phyloP scores from a whole-genome alignment of 306 rosid species.

The Crotalaria pallida region DNA sequence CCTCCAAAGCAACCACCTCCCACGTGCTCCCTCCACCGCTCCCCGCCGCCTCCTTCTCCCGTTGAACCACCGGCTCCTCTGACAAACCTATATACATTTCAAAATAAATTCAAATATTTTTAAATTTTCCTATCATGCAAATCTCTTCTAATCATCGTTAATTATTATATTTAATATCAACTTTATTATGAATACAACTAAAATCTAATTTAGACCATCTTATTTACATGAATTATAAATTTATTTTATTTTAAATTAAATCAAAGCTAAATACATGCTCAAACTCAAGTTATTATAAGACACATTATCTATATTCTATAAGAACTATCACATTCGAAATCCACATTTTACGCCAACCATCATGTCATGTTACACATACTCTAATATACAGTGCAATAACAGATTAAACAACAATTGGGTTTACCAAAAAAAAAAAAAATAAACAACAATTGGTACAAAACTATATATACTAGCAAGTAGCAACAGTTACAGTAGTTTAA shows the following conservation, averaged over 20 bases:
- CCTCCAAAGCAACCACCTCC: slow-evolving; percentile 36
- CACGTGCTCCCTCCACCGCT: slow-evolving; percentile 69
- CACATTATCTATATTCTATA: no score
- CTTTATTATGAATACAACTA: no score
- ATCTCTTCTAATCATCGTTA: neutral
- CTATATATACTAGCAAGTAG: neutral
- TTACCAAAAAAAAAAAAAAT: no score
- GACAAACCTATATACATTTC: slow-evolving; percentile 59
- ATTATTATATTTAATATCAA: neutral
- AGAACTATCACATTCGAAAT: no score
- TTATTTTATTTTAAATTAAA: no score
- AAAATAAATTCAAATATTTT: no score
- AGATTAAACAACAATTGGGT: neutral
- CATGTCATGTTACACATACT: neutral
- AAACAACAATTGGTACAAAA: neutral
- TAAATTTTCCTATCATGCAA: no score
- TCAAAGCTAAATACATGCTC: no score
- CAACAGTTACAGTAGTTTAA: slow-evolving; percentile 34
- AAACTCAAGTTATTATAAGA: no score
- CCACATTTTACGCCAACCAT: no score
- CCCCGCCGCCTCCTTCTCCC: slow-evolving; percentile 63
- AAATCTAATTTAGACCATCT: no score
- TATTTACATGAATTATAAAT: no score
- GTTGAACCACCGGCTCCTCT: slow-evolving; percentile 91
- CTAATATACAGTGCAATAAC: neutral